A percentile compares a stretch with the other conserved stretches of the same genome.
phyloP scores from a whole-genome alignment of 108 stramenopile genomes.

The Skeletonema marinoi region DNA sequence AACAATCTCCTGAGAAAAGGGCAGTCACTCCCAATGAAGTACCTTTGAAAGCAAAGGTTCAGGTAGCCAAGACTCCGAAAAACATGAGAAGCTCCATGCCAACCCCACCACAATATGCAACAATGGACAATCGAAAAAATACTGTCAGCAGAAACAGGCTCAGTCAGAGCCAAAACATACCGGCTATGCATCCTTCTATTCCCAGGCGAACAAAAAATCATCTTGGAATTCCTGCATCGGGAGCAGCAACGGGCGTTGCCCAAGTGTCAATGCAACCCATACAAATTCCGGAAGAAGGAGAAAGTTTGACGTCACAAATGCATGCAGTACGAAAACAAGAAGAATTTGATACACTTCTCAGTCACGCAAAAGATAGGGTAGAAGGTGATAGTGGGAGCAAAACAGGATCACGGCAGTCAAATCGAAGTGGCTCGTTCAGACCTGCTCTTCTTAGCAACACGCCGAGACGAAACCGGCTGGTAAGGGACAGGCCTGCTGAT shows the following conservation, averaged over 20 bases:
- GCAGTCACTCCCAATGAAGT: neutral
- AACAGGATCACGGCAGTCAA: neutral
- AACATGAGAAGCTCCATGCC: neutral
- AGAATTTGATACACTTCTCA: conserved; percentile 8
- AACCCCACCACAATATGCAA: neutral
- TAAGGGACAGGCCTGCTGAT: neutral
- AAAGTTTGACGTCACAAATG: conserved; percentile 19
- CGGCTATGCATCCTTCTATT: conserved; percentile 29
- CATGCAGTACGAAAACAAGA: conserved; percentile 6
- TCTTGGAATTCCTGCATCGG: conserved; percentile 7
- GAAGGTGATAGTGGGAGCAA: conserved; percentile 13
- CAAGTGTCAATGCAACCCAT: neutral
- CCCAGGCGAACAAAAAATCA: neutral
- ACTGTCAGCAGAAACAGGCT: neutral
- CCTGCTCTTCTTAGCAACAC: neutral
- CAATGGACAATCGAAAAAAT: neutral
- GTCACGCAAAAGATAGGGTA: neutral
- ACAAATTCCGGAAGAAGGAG: neutral
- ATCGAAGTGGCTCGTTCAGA: neutral
- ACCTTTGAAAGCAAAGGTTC: neutral
- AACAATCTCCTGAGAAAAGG: neutral
- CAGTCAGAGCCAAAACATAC: conserved; percentile 31
- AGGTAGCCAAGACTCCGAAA: neutral
- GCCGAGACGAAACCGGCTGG: neutral
- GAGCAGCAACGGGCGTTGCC: neutral